Conservation (phyloP, 352 stramenopile genomes). For the Phytophthora pistaciae region DNA sequence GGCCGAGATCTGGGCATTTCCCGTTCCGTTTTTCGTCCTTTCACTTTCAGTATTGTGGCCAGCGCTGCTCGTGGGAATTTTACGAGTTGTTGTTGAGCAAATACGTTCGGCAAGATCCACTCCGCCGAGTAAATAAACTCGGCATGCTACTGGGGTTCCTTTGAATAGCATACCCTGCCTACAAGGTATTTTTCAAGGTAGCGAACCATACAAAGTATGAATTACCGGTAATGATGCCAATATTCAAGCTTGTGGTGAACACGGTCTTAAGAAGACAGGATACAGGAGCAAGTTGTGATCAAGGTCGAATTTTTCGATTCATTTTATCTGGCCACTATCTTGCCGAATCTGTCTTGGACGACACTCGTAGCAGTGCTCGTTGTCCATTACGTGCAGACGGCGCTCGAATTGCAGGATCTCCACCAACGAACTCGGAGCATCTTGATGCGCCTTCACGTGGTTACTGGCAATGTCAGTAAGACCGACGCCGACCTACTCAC, state of each 20-base stretch:
- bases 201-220: neutral
- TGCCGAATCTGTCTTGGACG: constrained; percentile 9
- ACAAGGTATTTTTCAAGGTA: neutral
- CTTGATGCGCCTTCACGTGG: neutral
- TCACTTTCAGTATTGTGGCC: neutral
- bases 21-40: neutral
- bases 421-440: constrained; percentile 9
- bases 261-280: neutral
- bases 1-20: neutral
- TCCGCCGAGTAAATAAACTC: neutral
- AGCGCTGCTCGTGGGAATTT: neutral
- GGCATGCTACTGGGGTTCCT: neutral
- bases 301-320: constrained; percentile 15
- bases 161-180: neutral
- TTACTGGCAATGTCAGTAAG: neutral
- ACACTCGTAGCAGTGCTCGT: constrained; percentile 1
- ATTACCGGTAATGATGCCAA: neutral
- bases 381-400: constrained; percentile 11
- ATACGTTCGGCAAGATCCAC: constrained; percentile 1
- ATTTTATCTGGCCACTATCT: constrained; percentile 23
- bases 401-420: constrained; percentile 4
- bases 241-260: neutral
- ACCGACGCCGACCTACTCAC: neutral
- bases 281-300: neutral
- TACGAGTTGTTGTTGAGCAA: neutral